Evolutionary conservation across 768 basidiomycete genomes (phyloP).

Genomic region (Tricholoma furcatifolium): DNA sequence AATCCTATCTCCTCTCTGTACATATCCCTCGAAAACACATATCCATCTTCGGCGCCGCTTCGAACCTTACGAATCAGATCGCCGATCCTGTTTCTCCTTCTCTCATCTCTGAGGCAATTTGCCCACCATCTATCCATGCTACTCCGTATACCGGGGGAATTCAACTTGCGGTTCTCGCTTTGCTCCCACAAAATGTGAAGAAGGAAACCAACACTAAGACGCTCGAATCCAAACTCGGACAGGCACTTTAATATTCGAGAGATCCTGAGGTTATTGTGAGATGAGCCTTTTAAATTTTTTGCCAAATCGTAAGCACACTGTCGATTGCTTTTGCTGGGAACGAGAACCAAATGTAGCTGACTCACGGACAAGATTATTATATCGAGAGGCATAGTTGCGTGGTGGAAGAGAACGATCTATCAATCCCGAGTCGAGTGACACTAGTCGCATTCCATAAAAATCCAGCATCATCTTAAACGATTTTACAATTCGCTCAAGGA

Average conservation of each 20-base stretch:
- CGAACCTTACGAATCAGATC: constrained; percentile 52
- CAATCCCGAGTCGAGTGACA: constrained; percentile 56
- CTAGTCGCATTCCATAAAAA: constrained; percentile 75
- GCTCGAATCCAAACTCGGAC: constrained; percentile 68
- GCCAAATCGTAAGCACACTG: not conserved
- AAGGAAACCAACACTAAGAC: constrained; percentile 62
- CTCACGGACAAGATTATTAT: constrained; percentile 67
- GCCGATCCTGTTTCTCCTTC: constrained; percentile 56
- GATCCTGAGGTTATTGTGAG: constrained; percentile 78
- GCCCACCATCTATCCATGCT: constrained; percentile 85
- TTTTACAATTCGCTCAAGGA: constrained; percentile 48
- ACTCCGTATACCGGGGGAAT: constrained; percentile 41
- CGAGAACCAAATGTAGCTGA: constrained; percentile 10
- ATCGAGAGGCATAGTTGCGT: constrained; percentile 50
- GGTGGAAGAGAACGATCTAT: constrained; percentile 50
- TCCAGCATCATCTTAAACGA: constrained; percentile 78
- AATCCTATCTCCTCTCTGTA: constrained; percentile 40
- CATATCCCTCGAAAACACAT: constrained; percentile 54
- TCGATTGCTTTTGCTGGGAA: not conserved
- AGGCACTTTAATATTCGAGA: constrained; percentile 76
- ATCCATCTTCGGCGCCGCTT: constrained; percentile 28
- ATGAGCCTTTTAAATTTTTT: constrained; percentile 40
- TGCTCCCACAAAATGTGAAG: constrained; percentile 71
- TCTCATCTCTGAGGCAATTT: constrained; percentile 64
- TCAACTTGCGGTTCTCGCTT: constrained; percentile 53